Evolutionary conservation across 345 rosid genomes (phyloP), one percentile per base, ranked within the genome.

Genomic region (Bruguiera gymnorhiza): DNA sequence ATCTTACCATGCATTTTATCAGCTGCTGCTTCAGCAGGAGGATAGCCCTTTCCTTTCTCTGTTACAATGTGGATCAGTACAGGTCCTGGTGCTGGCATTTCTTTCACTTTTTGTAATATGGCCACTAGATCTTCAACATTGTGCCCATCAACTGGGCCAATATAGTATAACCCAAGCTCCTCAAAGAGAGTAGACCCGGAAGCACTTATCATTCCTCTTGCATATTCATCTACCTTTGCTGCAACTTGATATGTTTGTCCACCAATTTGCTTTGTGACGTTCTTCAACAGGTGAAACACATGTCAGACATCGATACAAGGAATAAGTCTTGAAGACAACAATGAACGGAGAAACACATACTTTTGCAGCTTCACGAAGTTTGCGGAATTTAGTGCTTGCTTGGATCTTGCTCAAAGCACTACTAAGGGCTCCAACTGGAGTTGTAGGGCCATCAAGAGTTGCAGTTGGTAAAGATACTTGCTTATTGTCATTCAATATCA

Each of bases 381-480:
- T 85, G 65, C 88, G 83, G 71, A 86, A 86, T 24, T 85, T 34
- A 31, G 81, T 53, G 74, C 88, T 86, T 6, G 94, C 87, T 77
- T 86, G 94, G 72, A 89, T 81, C 73, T 75, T 85, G 70, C 80
- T 70, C 57, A 88, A 71, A 59, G 90, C 50, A 32, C 84, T 76
- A 66, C 89, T 86, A 55, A 88, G 93, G 24, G 90, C 90, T 30
- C 93, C 93, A 76, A 88, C 93, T 0, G 93, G 93, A 23, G 76
- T 79, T 26, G 93, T 86, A 32, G 90, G 93, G 50, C 93, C 93
- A 32, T 88, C 90, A 6, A 88, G 83, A 51, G 93, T 88, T 31
- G 93, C 93, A 37, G 90, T 88, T 20, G 93, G 93, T 65, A 88
- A 76, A 54, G 93, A 88, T 15, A 88, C 93, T 74, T 88, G 93